Evolutionary conservation across 2,329 filamentous ascomycete species (phyloP).

Genomic region (Xylariaceae sp.): DNA sequence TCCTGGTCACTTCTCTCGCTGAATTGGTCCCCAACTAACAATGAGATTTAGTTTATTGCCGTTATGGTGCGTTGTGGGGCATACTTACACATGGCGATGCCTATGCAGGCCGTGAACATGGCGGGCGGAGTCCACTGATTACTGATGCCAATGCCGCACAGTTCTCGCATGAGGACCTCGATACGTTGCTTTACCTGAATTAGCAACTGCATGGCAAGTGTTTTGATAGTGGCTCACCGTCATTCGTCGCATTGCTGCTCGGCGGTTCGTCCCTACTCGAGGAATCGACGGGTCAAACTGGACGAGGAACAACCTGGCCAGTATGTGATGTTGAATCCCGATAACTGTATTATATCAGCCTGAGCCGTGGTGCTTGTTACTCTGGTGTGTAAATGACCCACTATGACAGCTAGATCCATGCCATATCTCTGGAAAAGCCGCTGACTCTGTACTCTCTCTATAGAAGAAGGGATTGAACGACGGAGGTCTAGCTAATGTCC

Average conservation of each 20-base stretch:
- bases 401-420: slow-evolving; percentile 62
- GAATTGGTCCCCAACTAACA: slow-evolving; percentile 55
- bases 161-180: slow-evolving; percentile 53
- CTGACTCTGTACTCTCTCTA: slow-evolving; percentile 43
- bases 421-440: slow-evolving; percentile 63
- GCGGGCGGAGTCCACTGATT: slow-evolving; percentile 62
- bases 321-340: slow-evolving; percentile 64
- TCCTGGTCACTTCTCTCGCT: slow-evolving; percentile 52
- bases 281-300: slow-evolving; percentile 62
- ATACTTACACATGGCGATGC: slow-evolving; percentile 56
- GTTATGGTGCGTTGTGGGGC: background rate
- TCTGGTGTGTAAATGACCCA: slow-evolving; percentile 34
- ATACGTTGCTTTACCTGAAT: slow-evolving; percentile 47
- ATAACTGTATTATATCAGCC: slow-evolving; percentile 49
- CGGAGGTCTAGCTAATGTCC: slow-evolving; percentile 53
- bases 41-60: background rate
- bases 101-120: slow-evolving; percentile 62
- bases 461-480: slow-evolving; percentile 63
- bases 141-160: slow-evolving; percentile 64
- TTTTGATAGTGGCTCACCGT: slow-evolving; percentile 43
- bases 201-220: slow-evolving; percentile 15
- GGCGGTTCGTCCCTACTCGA: slow-evolving; percentile 49
- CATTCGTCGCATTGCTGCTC: slow-evolving; percentile 46
- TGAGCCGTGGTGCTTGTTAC: background rate
- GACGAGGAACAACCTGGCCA: slow-evolving; percentile 61